A percentile compares a stretch with the other conserved stretches of the same genome.
These are phyloP conservation scores for Diddensiella transvaalensis DNA, from an alignment of 805 yeast genomes.

Conservation along the genomic window DNA sequence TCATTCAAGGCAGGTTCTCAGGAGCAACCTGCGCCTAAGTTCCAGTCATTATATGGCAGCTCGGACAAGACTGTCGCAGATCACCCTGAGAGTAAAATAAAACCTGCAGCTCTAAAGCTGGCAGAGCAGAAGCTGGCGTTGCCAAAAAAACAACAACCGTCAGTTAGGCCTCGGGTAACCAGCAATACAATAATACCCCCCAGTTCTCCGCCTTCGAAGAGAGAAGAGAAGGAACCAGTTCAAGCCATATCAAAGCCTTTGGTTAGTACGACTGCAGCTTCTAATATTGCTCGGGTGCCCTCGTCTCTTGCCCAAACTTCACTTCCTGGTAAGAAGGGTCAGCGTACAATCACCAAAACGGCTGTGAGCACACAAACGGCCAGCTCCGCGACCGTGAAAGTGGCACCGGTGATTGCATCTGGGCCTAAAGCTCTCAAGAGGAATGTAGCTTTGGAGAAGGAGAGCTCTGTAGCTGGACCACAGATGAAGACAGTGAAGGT, in stretches of 20 bases:
- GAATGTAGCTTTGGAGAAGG: constrained; percentile 8
- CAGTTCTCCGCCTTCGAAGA: background rate
- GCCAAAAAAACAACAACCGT: background rate
- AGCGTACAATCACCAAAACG: background rate
- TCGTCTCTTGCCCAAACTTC: constrained; percentile 7
- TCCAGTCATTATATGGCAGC: no score
- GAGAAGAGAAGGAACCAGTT: background rate
- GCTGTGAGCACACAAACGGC: background rate
- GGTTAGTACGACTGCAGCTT: background rate
- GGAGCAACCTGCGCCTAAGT: background rate
- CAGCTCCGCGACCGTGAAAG: background rate
- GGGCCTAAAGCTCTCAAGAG: constrained; percentile 4
- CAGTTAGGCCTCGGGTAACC: background rate
- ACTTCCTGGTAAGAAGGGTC: background rate
- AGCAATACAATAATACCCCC: background rate
- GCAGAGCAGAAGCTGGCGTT: background rate
- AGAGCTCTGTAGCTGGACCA: background rate
- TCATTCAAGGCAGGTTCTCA: background rate
- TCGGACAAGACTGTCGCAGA: no score
- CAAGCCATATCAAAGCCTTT: background rate
- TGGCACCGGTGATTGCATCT: background rate
- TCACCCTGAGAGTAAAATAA: no score
- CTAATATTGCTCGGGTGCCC: background rate
- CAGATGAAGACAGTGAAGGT: no score
- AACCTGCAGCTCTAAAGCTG: background rate